Percentiles rank a stretch among this genome's conserved stretches.
These are phyloP conservation scores for Astragalus glycyphyllos DNA, from an alignment of 306 rosid genomes.

Conservation along the genomic window DNA sequence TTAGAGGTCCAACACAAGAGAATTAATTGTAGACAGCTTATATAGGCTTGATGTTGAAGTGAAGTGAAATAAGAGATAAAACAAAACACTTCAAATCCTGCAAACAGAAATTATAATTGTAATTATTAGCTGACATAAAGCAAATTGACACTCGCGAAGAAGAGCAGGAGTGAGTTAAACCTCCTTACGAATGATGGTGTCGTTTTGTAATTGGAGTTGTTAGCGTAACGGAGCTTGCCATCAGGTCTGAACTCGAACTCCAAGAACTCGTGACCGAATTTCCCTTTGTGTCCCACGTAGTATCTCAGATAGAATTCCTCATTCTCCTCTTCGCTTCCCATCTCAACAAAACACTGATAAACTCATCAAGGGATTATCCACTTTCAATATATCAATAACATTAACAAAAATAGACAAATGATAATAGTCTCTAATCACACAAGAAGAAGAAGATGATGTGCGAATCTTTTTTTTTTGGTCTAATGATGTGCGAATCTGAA, in stretches of 20 bases:
- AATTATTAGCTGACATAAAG: slow-evolving; percentile 21
- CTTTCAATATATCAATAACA: no score
- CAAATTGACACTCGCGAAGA: slow-evolving; percentile 72
- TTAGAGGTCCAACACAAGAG: slow-evolving; percentile 25
- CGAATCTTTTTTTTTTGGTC: no score
- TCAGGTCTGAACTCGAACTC: slow-evolving; percentile 93
- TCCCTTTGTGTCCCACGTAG: slow-evolving; percentile 93
- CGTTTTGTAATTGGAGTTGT: slow-evolving; percentile 99
- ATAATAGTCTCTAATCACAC: no score
- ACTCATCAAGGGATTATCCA: no score
- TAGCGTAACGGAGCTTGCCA: slow-evolving; percentile 96
- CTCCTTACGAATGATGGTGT: slow-evolving; percentile 97
- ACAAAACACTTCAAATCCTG: slow-evolving; percentile 98
- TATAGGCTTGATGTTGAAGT: slow-evolving; percentile 97
- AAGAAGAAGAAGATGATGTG: no score
- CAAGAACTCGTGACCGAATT: slow-evolving; percentile 92
- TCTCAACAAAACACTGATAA: neutral
- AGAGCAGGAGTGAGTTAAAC: slow-evolving; percentile 93
- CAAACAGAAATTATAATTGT: slow-evolving; percentile 44
- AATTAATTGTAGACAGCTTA: slow-evolving; percentile 41
- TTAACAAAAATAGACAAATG: no score
- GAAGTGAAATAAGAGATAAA: slow-evolving; percentile 92
- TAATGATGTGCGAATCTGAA: no score
- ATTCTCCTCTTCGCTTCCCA: slow-evolving; percentile 69
- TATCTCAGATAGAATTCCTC: slow-evolving; percentile 84